phyloP scores from a whole-genome alignment of 805 yeast species.

The Wickerhamia fluorescens region DNA sequence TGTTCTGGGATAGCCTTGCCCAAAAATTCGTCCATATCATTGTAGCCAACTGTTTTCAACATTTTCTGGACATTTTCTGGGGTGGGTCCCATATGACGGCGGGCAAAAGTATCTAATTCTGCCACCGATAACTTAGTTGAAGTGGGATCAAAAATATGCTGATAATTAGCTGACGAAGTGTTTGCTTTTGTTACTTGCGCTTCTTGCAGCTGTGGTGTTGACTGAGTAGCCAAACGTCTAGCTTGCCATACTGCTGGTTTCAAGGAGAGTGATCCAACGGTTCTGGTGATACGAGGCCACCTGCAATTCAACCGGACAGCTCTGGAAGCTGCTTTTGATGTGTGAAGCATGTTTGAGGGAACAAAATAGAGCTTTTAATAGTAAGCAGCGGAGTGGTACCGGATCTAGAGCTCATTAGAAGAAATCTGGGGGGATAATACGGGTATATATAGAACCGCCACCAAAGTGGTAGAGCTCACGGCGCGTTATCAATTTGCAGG shows the following conservation, averaged over 20 bases:
- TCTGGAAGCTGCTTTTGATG: no score
- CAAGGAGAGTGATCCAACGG: constrained; percentile 1
- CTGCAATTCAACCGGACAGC: no score
- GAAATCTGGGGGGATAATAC: no score
- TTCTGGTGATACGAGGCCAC: not conserved
- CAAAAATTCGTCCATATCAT: constrained; percentile 65
- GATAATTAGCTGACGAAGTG: constrained; percentile 49
- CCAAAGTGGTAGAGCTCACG: no score
- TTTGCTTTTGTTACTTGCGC: constrained; percentile 38
- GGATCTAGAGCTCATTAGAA: no score
- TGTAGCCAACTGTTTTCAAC: constrained; percentile 60
- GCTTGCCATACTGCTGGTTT: not conserved
- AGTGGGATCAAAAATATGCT: constrained; percentile 39
- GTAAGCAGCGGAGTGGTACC: no score
- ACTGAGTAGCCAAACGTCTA: constrained; percentile 1
- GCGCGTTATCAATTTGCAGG: no score
- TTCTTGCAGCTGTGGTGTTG: no score
- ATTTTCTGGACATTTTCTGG: constrained; percentile 55
- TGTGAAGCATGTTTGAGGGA: no score
- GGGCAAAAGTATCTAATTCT: constrained; percentile 71
- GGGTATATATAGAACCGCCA: no score
- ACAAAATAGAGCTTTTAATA: no score
- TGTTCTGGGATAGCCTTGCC: constrained; percentile 68
- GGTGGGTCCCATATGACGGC: constrained; percentile 87
- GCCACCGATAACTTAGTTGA: constrained; percentile 12